Base-by-base conservation (phyloP, 305 asterid species). In the Fraxinus greggii region DNA sequence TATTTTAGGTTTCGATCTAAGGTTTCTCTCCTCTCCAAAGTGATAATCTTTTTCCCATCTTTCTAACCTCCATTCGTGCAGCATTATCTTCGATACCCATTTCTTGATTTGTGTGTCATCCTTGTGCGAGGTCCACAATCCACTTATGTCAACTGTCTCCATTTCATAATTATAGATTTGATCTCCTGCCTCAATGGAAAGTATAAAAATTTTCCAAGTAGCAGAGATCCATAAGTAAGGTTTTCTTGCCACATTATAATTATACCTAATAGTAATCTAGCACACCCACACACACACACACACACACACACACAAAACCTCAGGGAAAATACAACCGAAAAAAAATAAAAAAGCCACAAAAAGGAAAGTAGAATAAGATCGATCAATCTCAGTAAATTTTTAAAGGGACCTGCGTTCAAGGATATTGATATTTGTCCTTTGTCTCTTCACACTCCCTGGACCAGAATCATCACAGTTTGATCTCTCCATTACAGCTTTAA, bases 401-500 rank as follows among this genome's bases (percentile, higher is more conserved):
- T 76, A 85, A 54, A 87, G 81, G 76, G 90, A 87, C 88, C 89
- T 86, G 81, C 85, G 88, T 67, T 80, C 80, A 45, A 89, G 89
- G 88, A 90, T 87, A 84, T 79, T 87, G 81, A 86, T 80, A 63
- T 90, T 88, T 15, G 97, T 91, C 84, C 95, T 89, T 86, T 91
- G 98, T 83, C 98, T 90, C 93, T 95, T 95, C 76, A 87, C 93
- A 84, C 86, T 88, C 8, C 91, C 97, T 0, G 98, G 86, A 83
- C 88, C 91, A 13, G 93, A 87, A 9, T 92, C 93, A 8, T 89
- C 96, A 2, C 87, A 91, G 31, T 69, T 85, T 4, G 89, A 83
- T 87, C 90, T 95, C 85, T 93, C 97, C 93, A 95, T 86, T 0
- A 95, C 95, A 2, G 93, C 92, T 86, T 91, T 92, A n/a, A 95